A percentile compares a stretch with the other conserved stretches of the same genome.
Conservation (phyloP, 75 land plant genomes). For the Pinus albicaulis region DNA sequence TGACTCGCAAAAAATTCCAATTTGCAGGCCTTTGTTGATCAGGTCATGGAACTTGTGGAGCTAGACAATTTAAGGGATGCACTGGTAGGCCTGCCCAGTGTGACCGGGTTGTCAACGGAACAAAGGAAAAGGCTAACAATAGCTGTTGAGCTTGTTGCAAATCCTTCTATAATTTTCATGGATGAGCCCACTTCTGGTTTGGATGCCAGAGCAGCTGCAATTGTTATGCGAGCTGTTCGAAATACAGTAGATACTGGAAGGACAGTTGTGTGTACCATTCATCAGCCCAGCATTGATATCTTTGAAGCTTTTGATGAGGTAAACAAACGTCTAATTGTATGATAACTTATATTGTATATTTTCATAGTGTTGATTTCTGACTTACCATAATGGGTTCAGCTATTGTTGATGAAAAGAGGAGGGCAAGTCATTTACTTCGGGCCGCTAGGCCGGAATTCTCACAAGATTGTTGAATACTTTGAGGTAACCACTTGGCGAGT, state of each 20-base stretch:
- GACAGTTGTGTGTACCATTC: slow-evolving; percentile 85
- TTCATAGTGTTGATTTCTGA: slow-evolving; percentile 2
- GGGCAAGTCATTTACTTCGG: slow-evolving; percentile 82
- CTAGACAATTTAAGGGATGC: slow-evolving; percentile 60
- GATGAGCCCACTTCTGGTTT: slow-evolving; percentile 90
- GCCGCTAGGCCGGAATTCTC: slow-evolving; percentile 68
- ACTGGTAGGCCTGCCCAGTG: slow-evolving; percentile 75
- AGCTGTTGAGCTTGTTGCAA: slow-evolving; percentile 85
- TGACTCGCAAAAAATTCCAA: not conserved
- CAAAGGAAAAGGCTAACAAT: slow-evolving; percentile 85
- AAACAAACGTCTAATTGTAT: not conserved
- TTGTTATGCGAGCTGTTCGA: slow-evolving; percentile 84
- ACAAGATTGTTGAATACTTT: slow-evolving; percentile 74
- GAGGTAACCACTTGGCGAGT: slow-evolving; percentile 25
- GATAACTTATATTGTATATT: not conserved
- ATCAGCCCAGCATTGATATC: slow-evolving; percentile 82
- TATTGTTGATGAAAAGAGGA: slow-evolving; percentile 80
- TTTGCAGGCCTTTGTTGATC: slow-evolving; percentile 65
- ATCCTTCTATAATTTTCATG: slow-evolving; percentile 91
- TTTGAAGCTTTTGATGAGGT: slow-evolving; percentile 93
- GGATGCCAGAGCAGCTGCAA: slow-evolving; percentile 83
- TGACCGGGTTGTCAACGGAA: slow-evolving; percentile 84
- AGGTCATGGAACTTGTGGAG: slow-evolving; percentile 83
- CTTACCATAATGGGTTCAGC: slow-evolving; percentile 19
- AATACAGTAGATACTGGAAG: slow-evolving; percentile 88